phyloP scores from a whole-genome alignment of 1,284 basidiomycete genomes.

The Mycosarcoma mackinlayi region DNA sequence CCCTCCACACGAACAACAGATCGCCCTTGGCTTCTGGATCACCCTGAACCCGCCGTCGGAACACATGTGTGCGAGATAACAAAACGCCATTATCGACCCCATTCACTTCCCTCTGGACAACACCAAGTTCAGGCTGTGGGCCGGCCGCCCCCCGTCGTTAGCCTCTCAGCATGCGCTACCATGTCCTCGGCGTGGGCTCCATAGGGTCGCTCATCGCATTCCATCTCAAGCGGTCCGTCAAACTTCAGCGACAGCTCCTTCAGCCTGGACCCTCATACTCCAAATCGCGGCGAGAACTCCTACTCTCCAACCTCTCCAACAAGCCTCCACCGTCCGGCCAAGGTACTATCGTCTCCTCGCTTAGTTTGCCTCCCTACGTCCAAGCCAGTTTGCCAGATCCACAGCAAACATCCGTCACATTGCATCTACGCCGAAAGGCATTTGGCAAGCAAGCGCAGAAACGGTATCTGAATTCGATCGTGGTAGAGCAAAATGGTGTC shows the following conservation, averaged over 20 bases:
- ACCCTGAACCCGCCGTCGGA: neutral
- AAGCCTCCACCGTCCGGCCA: slow-evolving; percentile 23
- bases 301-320: slow-evolving; percentile 48
- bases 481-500: slow-evolving; percentile 54
- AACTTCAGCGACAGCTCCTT: slow-evolving; percentile 40
- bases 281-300: slow-evolving; percentile 27
- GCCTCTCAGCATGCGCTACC: slow-evolving; percentile 58
- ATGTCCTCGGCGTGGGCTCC: slow-evolving; percentile 65
- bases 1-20: slow-evolving; percentile 16
- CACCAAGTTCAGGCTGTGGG: neutral
- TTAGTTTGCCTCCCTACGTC: slow-evolving; percentile 48
- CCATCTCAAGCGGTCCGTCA: slow-evolving; percentile 56
- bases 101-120: too few species aligned
- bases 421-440: slow-evolving; percentile 49
- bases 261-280: slow-evolving; percentile 28
- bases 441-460: slow-evolving; percentile 30
- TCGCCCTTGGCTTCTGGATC: too few species aligned
- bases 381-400: slow-evolving; percentile 41
- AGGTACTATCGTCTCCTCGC: slow-evolving; percentile 36
- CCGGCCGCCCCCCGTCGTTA: neutral
- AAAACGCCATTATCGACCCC: neutral
- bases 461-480: slow-evolving; percentile 28
- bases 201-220: slow-evolving; percentile 65
- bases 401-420: slow-evolving; percentile 44
- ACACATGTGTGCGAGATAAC: slow-evolving; percentile 9